These are phyloP conservation scores for Arabidopsis suecica DNA, from an alignment of 345 rosid species.

Conservation along the genomic window DNA sequence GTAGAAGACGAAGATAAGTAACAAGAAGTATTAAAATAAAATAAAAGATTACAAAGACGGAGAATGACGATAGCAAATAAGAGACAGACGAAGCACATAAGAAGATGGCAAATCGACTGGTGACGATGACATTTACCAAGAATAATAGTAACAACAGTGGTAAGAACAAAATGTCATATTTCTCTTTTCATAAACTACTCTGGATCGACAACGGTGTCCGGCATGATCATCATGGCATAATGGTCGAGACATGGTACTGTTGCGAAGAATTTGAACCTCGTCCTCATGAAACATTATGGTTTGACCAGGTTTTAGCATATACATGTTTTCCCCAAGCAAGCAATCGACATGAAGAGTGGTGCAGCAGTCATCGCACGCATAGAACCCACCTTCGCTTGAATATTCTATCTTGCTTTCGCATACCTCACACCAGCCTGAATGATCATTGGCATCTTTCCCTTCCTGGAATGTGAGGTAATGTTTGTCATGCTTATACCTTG, in stretches of 20 bases:
- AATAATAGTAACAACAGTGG: no score
- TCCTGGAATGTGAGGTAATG: no score
- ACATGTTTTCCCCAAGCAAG: background rate
- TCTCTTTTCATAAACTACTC: no score
- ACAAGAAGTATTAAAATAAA: background rate
- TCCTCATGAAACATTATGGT: no score
- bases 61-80: background rate
- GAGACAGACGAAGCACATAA: background rate
- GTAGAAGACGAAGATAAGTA: background rate
- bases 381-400: slow-evolving; percentile 9
- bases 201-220: background rate
- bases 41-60: no score
- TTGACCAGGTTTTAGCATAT: slow-evolving; percentile 3
- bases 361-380: slow-evolving; percentile 17
- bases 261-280: background rate
- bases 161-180: slow-evolving; percentile 3
- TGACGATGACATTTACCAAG: background rate
- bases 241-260: slow-evolving; percentile 2
- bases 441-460: no score
- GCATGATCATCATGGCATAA: background rate
- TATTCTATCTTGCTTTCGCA: background rate
- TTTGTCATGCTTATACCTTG: no score
- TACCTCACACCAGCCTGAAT: background rate
- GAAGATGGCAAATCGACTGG: background rate
- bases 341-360: slow-evolving; percentile 24